These are phyloP conservation scores for Dendryphion nanum DNA, from an alignment of 2,329 filamentous ascomycete genomes.

Conservation along the genomic window DNA sequence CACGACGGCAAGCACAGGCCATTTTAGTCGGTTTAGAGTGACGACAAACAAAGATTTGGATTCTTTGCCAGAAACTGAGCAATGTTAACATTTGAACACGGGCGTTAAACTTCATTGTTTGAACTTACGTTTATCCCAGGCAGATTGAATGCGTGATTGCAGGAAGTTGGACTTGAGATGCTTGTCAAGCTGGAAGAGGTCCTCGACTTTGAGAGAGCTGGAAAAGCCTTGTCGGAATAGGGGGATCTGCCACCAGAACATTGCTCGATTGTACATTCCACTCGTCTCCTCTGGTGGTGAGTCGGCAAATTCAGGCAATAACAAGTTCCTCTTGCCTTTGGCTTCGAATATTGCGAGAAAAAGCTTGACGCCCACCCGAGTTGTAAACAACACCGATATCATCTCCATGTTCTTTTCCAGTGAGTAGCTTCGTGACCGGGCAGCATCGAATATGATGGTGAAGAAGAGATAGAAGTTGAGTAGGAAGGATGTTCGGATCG, in stretches of 20 bases:
- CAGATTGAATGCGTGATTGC: slow-evolving; percentile 34
- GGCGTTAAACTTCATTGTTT: background rate
- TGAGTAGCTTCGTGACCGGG: slow-evolving; percentile 44
- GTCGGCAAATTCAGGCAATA: slow-evolving; percentile 38
- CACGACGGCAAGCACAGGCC: slow-evolving; percentile 29
- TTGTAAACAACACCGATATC: slow-evolving; percentile 45
- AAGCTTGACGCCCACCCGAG: slow-evolving; percentile 43
- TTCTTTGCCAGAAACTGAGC: slow-evolving; percentile 2
- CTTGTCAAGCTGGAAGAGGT: slow-evolving; percentile 48
- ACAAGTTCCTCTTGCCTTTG: slow-evolving; percentile 43
- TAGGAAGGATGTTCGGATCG: slow-evolving; percentile 48
- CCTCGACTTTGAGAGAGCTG: slow-evolving; percentile 43
- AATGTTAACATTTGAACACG: background rate
- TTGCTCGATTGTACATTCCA: slow-evolving; percentile 47
- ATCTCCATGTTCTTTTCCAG: slow-evolving; percentile 27
- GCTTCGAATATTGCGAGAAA: slow-evolving; percentile 47
- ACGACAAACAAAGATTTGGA: slow-evolving; percentile 25
- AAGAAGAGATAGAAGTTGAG: slow-evolving; percentile 48
- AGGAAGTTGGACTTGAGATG: slow-evolving; percentile 44
- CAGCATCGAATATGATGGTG: slow-evolving; percentile 48
- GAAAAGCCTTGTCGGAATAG: slow-evolving; percentile 52
- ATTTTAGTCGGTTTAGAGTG: slow-evolving; percentile 27
- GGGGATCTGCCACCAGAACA: slow-evolving; percentile 57
- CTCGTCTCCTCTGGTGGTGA: slow-evolving; percentile 53
- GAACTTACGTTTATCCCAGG: slow-evolving; percentile 42